A percentile compares a stretch with the other conserved stretches of the same genome.
Conservation (phyloP, 441 rosid genomes). For the Biscutella auriculata region DNA sequence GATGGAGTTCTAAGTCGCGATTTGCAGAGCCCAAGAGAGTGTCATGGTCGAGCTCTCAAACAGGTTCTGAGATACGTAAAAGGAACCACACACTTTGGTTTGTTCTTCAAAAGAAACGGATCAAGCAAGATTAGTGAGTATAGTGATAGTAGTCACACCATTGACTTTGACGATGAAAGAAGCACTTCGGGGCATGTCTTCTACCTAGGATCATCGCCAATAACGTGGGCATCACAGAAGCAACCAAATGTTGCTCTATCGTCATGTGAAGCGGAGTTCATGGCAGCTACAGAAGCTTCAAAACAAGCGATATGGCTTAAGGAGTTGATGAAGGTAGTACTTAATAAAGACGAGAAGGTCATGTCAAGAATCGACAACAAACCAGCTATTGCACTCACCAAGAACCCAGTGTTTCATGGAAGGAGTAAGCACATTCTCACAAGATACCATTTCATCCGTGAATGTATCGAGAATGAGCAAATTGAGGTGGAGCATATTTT, state of each 20-base stretch:
- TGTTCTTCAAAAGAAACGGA: too few species aligned
- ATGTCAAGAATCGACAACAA: neutral
- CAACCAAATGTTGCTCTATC: neutral
- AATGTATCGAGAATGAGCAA: neutral
- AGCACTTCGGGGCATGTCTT: neutral
- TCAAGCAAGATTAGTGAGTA: too few species aligned
- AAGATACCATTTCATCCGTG: neutral
- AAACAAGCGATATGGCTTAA: neutral
- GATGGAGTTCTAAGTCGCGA: too few species aligned
- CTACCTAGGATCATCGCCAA: neutral
- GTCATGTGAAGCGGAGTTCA: too few species aligned
- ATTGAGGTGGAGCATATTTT: neutral
- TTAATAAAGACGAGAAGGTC: neutral
- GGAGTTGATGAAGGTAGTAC: neutral
- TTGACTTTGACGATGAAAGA: neutral
- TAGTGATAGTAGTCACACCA: neutral
- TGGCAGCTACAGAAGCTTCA: neutral
- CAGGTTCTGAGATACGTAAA: too few species aligned
- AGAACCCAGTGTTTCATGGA: neutral
- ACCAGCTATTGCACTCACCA: neutral
- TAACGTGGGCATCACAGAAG: too few species aligned
- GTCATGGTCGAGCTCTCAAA: too few species aligned
- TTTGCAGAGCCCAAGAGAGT: too few species aligned
- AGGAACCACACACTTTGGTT: too few species aligned
- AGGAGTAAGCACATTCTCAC: neutral